Evolutionary conservation across 2,329 filamentous ascomycete species (phyloP).

Genomic region (Talaromyces piceae): DNA sequence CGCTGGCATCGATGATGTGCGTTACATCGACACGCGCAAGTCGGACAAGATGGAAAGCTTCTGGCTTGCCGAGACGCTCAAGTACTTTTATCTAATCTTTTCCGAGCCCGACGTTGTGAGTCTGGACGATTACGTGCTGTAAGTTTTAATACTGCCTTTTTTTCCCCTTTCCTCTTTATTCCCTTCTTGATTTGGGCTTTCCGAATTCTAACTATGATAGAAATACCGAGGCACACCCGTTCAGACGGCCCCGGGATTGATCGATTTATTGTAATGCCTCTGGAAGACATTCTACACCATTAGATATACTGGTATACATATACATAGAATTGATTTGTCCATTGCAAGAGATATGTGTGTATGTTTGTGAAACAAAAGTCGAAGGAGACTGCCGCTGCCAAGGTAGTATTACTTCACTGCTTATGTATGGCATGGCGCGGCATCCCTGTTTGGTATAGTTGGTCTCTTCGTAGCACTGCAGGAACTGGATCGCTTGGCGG

Average conservation of each 20-base stretch:
- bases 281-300: too few species aligned
- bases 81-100: slow-evolving; percentile 41
- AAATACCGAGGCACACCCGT: slow-evolving; percentile 13
- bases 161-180: not conserved
- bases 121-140: slow-evolving; percentile 39
- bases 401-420: too few species aligned
- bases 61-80: slow-evolving; percentile 40
- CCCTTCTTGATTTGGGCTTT: not conserved
- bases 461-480: too few species aligned
- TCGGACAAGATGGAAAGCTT: slow-evolving; percentile 39
- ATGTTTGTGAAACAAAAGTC: too few species aligned
- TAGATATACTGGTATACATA: not conserved
- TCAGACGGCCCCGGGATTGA: slow-evolving; percentile 3
- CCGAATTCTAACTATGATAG: not conserved
- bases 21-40: slow-evolving; percentile 19
- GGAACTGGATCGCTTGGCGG: too few species aligned
- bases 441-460: too few species aligned
- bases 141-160: slow-evolving; percentile 14
- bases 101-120: slow-evolving; percentile 33
- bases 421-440: too few species aligned
- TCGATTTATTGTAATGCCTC: too few species aligned
- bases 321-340: too few species aligned
- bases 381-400: too few species aligned
- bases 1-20: slow-evolving; percentile 38
- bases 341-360: too few species aligned